A percentile compares a stretch with the other conserved stretches of the same genome.
phyloP scores from a whole-genome alignment of 306 rosid species.

The Cucumis sativus region Cucumber_9930_V3 NC_026655.2:8657001-8657500 shows the following conservation, averaged over 20 bases:
- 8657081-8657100: too few species aligned
- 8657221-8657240: slow-evolving; percentile 38
- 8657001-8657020: slow-evolving; percentile 63
- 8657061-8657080: not conserved
- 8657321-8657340: not conserved
- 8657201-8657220: not conserved
- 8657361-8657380: not conserved
- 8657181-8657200: not conserved
- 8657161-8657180: not conserved
- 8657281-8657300: not conserved
- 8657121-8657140: too few species aligned
- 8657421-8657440: not conserved
- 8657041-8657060: slow-evolving; percentile 40
- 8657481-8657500: not conserved
- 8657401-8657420: not conserved
- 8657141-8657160: too few species aligned
- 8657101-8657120: too few species aligned
- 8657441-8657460: not conserved
- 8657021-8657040: slow-evolving; percentile 97
- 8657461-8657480: too few species aligned
- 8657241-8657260: slow-evolving; percentile 17
- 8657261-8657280: slow-evolving; percentile 49
- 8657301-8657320: not conserved
- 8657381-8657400: not conserved
- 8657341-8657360: not conserved